A percentile compares a stretch with the other conserved stretches of the same genome.
Conservation (phyloP, 2,329 filamentous ascomycete species). For the Fusarium nurragi region DNA sequence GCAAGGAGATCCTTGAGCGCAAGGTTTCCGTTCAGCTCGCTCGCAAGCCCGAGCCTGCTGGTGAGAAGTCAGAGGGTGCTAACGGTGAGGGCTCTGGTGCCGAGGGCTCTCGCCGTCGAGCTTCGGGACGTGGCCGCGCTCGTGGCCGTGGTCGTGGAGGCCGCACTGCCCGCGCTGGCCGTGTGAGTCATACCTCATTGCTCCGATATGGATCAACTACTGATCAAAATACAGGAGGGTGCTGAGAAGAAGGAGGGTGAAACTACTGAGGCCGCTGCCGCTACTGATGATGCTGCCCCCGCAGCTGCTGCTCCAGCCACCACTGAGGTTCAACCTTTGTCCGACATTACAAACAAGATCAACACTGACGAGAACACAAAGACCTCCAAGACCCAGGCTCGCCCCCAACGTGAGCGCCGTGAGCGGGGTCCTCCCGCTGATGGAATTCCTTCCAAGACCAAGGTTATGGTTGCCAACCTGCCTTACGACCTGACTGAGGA, state of each 20-base stretch:
- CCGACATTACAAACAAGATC: conserved; percentile 68
- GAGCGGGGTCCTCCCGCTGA: conserved; percentile 97
- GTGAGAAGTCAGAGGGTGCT: conserved; percentile 77
- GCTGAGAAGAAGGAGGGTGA: conserved; percentile 59
- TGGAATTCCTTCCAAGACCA: conserved; percentile 97
- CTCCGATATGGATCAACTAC: neutral
- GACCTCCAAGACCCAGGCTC: conserved; percentile 64
- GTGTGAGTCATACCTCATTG: conserved; percentile 46
- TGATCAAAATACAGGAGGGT: conserved; percentile 45
- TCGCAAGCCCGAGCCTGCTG: conserved; percentile 91
- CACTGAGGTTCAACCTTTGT: conserved; percentile 66
- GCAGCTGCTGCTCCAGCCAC: conserved; percentile 57
- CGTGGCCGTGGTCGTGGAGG: conserved; percentile 76
- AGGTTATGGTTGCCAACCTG: conserved; percentile 99
- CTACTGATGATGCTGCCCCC: conserved; percentile 57
- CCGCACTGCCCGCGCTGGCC: conserved; percentile 68
- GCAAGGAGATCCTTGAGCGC: conserved; percentile 96
- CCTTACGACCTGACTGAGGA: conserved; percentile 98
- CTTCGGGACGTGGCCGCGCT: conserved; percentile 72
- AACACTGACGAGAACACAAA: conserved; percentile 69
- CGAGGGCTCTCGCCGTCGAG: conserved; percentile 71
- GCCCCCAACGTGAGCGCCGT: conserved; percentile 68
- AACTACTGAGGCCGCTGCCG: conserved; percentile 49
- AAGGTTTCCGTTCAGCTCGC: conserved; percentile 99
- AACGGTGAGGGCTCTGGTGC: conserved; percentile 79